Conservation (phyloP, 2,329 filamentous ascomycete species). For the Colletotrichum lindemuthianum region DNA sequence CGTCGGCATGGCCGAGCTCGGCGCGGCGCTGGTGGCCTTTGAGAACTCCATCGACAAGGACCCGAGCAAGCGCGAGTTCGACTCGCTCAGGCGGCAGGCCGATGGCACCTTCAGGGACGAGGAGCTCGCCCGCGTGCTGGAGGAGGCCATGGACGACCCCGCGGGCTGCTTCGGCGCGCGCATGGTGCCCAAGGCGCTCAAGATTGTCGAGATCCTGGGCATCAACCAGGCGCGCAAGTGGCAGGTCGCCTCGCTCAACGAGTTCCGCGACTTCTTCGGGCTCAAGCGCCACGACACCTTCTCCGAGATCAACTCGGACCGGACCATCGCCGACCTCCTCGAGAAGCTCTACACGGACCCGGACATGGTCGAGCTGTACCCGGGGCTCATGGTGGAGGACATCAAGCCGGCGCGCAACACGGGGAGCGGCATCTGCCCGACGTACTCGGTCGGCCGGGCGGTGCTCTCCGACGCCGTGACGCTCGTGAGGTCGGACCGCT, state of each 20-base stretch:
- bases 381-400: constrained; percentile 72
- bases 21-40: constrained; percentile 42
- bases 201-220: constrained; percentile 69
- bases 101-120: constrained; percentile 66
- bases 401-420: constrained; percentile 61
- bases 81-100: constrained; percentile 54
- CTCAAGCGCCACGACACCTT: constrained; percentile 67
- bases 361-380: constrained; percentile 76
- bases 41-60: constrained; percentile 53
- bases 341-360: constrained; percentile 70
- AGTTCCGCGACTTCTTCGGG: constrained; percentile 72
- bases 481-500: constrained; percentile 68
- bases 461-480: constrained; percentile 69
- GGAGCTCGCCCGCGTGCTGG: constrained; percentile 66
- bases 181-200: constrained; percentile 67
- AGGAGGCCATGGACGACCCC: constrained; percentile 68
- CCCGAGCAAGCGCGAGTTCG: constrained; percentile 59
- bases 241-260: constrained; percentile 70
- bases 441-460: constrained; percentile 64
- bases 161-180: constrained; percentile 68
- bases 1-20: constrained; percentile 50
- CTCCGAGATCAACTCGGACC: constrained; percentile 66
- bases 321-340: constrained; percentile 64
- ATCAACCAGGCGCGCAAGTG: constrained; percentile 71
- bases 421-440: constrained; percentile 62